Evolutionary conservation across 2,329 filamentous ascomycete genomes (phyloP), one percentile per base, ranked within the genome.

Genomic region (Paracamarosporium sp.): DNA sequence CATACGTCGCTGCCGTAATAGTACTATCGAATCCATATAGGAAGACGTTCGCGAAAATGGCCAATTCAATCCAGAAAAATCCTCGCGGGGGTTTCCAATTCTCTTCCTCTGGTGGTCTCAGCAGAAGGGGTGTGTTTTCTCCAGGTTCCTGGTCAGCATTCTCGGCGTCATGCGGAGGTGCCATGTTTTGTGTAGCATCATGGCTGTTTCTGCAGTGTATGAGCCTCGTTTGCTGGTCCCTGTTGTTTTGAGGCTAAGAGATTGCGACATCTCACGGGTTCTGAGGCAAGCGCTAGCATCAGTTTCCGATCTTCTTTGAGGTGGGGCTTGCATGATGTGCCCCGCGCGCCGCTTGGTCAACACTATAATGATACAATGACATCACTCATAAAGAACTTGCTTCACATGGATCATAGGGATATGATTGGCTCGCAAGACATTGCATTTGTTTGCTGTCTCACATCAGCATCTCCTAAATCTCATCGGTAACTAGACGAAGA

Each of bases 21-120:
- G 79, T 81, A 13, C 76, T 73, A 50, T 81, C 78, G 57, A 80
- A 80, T 2, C 85, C 86, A 25, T 84, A 84, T 8, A 89, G 80
- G 57, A 89, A 89, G 6, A 89, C 86, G 59, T 88, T 89, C 41
- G 83, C 81, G 78, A 88, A 86, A 64, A 89, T 86, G 28, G 86
- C 80, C 9, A 62, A 22, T 41, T 69, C 64, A 44, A 69, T 66
- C 61, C 60, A 65, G 22, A 66, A 22, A 56, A 69, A 69, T 6
- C 54, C 55, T 12, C 58, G 59, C 15, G 66, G 66, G 24, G 64
- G 61, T 8, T 44, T 60, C 66, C 66, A 69, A 27, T 62, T 60
- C 6, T 62, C 50, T 41, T 64, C 61, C 11, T 61, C 41, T 3
- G 63, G 65, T 3, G 65, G 17, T n/a, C 59, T 57, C 5, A 67